Conservation (phyloP, 139 green algal species). For the Trebouxia sp. region DNA sequence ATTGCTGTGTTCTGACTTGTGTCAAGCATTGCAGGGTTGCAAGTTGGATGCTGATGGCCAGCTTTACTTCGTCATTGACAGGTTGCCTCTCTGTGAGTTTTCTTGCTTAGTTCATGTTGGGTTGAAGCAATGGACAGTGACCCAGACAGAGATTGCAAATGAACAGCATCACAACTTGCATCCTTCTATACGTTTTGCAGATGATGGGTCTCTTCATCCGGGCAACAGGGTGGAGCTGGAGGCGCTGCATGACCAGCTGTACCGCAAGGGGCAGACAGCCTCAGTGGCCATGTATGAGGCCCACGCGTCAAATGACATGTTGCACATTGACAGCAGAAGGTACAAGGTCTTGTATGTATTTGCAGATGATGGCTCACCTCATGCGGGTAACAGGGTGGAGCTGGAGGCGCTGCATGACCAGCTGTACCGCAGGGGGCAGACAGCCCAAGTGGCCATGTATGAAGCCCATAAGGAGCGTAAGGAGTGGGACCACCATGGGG, state of each 20-base stretch:
- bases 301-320: too few relatives aligned
- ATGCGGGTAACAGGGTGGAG: slow-evolving; percentile 11
- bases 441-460: slow-evolving; percentile 20
- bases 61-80: too few relatives aligned
- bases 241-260: background rate
- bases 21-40: too few relatives aligned
- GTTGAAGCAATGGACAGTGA: too few relatives aligned
- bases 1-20: too few relatives aligned
- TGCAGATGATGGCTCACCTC: background rate
- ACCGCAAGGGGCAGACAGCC: background rate
- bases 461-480: background rate
- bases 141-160: background rate
- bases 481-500: background rate
- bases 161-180: too few relatives aligned
- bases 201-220: background rate
- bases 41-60: too few relatives aligned
- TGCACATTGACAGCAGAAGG: too few relatives aligned
- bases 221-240: slow-evolving; percentile 19
- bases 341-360: background rate
- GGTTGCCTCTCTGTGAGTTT: background rate
- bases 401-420: background rate
- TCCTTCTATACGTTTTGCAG: background rate
- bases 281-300: slow-evolving; percentile 8
- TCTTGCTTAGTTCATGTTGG: too few relatives aligned
- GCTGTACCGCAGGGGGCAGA: background rate